Base-by-base conservation (phyloP, 768 basidiomycete species). In the Panaeolus papilionaceus region DNA sequence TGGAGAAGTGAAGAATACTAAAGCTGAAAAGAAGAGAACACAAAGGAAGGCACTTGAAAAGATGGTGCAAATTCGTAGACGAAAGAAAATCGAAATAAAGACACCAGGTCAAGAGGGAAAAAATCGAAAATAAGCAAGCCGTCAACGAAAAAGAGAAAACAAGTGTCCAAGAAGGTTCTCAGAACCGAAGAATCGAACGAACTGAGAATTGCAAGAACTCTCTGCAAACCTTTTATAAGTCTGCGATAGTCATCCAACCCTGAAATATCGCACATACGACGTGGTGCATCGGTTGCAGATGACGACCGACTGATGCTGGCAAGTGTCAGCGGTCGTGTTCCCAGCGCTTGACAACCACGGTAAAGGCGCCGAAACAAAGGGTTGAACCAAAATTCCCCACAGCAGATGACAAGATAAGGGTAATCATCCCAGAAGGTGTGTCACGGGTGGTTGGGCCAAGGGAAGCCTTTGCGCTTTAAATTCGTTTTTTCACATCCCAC, bases 81-180 rank as follows among this genome's bases (percentile, higher is more conserved):
- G 20, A 23, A 66, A 63, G 65, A 23, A 16, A 63, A 67, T 12
- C 54, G 49, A 44, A 63, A 42, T 33, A 63, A 70, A 76, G 79
- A 84, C 83, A 78, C 85, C 83, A 79, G 84, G 85, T 83, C 83
- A 75, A 78, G 76, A 79, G 71, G 47, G 69, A 70, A 65, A 71
- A 70, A 70, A 71, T 70, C 67, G 69, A 73, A 73, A 73, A 73
- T 70, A 75, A 77, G 16, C 42, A 75, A 76, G 80, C 80, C 79
- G 81, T 83, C 82, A 79, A 83, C 76, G 80, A 83, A 80, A 77
- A 78, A 79, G 74, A 72, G 77, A 78, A 79, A 75, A 73, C 65
- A 51, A 23, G 20, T 23, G 7, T 12, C n/a, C 12, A 12, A 51
- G 33, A 67, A 68, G 75, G 75, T 77, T 78, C 75, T 64, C 75